phyloP scores from a whole-genome alignment of 2,329 filamentous ascomycete genomes.

The Stagonosporopsis vannaccii region DNA sequence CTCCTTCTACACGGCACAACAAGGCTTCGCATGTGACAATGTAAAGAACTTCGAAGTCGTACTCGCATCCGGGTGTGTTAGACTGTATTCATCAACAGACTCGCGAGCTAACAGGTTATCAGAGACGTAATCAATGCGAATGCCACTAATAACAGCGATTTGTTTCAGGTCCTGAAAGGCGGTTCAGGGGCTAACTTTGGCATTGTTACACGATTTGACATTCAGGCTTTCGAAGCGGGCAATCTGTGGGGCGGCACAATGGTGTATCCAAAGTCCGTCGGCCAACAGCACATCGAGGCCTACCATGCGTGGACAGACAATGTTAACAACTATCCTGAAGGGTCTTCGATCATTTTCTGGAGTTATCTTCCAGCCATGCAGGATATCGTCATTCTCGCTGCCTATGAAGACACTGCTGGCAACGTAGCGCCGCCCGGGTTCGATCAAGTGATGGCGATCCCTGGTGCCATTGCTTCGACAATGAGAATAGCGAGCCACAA shows the following conservation, averaged over 20 bases:
- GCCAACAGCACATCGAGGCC: slow-evolving; percentile 27
- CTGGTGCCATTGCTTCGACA: slow-evolving; percentile 21
- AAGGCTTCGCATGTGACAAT: slow-evolving; percentile 30
- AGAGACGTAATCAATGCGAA: slow-evolving; percentile 42
- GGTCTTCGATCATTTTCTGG: slow-evolving; percentile 35
- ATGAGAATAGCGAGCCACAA: slow-evolving; percentile 33
- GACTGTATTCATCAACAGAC: background rate
- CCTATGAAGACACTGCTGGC: slow-evolving; percentile 30
- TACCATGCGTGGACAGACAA: slow-evolving; percentile 34
- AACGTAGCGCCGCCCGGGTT: slow-evolving; percentile 29
- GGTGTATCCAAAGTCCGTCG: slow-evolving; percentile 24
- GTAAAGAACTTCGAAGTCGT: slow-evolving; percentile 42
- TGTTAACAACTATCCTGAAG: slow-evolving; percentile 31
- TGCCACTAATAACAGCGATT: slow-evolving; percentile 37
- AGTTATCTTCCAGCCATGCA: slow-evolving; percentile 24
- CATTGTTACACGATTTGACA: slow-evolving; percentile 49
- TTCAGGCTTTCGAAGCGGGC: slow-evolving; percentile 29
- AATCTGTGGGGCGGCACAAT: slow-evolving; percentile 33
- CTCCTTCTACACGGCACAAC: slow-evolving; percentile 31
- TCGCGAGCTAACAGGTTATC: background rate
- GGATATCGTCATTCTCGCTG: slow-evolving; percentile 30
- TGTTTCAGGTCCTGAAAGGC: slow-evolving; percentile 51
- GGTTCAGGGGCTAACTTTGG: slow-evolving; percentile 51
- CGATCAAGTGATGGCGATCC: slow-evolving; percentile 32
- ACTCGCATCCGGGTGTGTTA: slow-evolving; percentile 30